phyloP scores from a whole-genome alignment of 2,329 filamentous ascomycete species.

The Xylariaceae sp. region DNA sequence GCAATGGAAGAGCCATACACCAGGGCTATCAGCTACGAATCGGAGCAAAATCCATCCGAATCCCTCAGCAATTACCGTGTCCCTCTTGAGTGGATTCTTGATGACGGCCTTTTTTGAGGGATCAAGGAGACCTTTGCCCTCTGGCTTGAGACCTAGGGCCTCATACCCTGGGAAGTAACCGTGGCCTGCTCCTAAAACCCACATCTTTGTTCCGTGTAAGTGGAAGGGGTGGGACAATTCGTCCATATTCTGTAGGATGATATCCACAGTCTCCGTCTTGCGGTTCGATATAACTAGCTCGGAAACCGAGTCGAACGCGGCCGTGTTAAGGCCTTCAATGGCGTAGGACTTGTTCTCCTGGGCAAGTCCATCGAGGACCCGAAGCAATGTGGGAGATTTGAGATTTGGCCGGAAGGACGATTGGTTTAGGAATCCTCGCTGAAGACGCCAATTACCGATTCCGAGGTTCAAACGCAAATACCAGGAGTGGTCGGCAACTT shows the following conservation, averaged over 20 bases:
- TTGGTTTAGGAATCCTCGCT: conserved; percentile 54
- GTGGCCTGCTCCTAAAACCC: conserved; percentile 56
- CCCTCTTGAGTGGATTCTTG: conserved; percentile 43
- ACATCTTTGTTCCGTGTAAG: conserved; percentile 59
- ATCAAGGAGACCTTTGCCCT: conserved; percentile 34
- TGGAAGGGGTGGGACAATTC: conserved; percentile 61
- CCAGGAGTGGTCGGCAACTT: conserved; percentile 46
- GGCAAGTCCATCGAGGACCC: conserved; percentile 42
- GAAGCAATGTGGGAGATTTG: conserved; percentile 44
- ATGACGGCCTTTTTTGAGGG: conserved; percentile 32
- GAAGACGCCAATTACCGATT: conserved; percentile 53
- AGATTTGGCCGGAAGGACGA: conserved; percentile 49
- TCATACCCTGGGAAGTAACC: conserved; percentile 48
- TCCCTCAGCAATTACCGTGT: conserved; percentile 41
- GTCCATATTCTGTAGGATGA: conserved; percentile 59
- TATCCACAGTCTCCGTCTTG: conserved; percentile 46
- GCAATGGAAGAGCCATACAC: conserved; percentile 40
- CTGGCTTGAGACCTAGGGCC: conserved; percentile 31
- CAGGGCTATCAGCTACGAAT: conserved; percentile 47
- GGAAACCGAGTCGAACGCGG: conserved; percentile 38
- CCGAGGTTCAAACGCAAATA: conserved; percentile 54
- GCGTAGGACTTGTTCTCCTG: conserved; percentile 42
- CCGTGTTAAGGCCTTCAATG: conserved; percentile 48
- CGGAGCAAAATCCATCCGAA: conserved; percentile 47
- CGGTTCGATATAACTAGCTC: conserved; percentile 54